Percentiles rank a stretch among this genome's conserved stretches.
Evolutionary conservation across 192 early-diverging fungal species (phyloP).

Genomic region (Anaeromyces robustus): DNA sequence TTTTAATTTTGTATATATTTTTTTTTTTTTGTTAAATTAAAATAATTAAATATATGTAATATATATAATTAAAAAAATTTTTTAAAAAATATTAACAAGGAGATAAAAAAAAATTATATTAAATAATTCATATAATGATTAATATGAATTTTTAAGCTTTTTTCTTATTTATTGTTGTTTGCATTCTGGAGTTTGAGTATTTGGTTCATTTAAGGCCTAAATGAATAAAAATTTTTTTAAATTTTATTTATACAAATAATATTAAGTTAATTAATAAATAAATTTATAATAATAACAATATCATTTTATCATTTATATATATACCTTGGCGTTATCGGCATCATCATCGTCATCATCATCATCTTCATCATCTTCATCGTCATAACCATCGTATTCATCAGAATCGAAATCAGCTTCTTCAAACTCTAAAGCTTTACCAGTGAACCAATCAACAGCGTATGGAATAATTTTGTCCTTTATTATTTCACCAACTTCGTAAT

Average conservation of each 20-base stretch:
- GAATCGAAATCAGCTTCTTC: slow-evolving; percentile 40
- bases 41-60: too few species aligned
- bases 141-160: not conserved
- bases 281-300: too few species aligned
- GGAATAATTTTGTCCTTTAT: slow-evolving; percentile 97
- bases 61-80: too few species aligned
- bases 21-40: too few species aligned
- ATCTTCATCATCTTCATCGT: slow-evolving; percentile 13
- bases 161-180: slow-evolving; percentile 32
- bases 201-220: slow-evolving; percentile 18
- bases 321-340: slow-evolving; percentile 16
- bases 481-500: slow-evolving; percentile 95
- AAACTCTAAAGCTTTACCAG: slow-evolving; percentile 85
- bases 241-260: too few species aligned
- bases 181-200: slow-evolving; percentile 27
- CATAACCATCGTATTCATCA: slow-evolving; percentile 27
- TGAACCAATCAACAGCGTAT: slow-evolving; percentile 95
- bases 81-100: too few species aligned
- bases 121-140: not conserved
- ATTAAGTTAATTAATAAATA: too few species aligned
- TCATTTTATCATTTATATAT: too few species aligned
- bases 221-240: too few species aligned
- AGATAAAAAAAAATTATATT: not conserved
- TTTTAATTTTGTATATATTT: too few species aligned
- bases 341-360: slow-evolving; percentile 46